Base-by-base conservation (phyloP, 2,329 filamentous ascomycete species). In the Byssothecium circinans region DNA sequence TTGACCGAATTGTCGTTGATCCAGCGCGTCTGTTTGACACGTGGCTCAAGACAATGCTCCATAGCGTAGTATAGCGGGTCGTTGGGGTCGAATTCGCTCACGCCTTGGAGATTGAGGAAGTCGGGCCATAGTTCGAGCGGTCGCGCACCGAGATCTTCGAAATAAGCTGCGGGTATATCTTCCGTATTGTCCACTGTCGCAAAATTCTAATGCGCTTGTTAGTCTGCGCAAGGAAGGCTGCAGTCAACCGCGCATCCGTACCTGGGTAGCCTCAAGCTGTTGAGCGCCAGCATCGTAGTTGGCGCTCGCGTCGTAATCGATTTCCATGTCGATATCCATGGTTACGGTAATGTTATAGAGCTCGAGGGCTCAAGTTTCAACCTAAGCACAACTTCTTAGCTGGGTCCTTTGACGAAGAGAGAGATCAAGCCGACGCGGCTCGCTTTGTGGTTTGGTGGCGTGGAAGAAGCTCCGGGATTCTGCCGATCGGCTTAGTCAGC, bases 1-100 rank as follows among this genome's bases (percentile, higher is more conserved):
- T 97, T 97, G 53, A 90, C 89, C 0, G 90, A 92, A 6, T 83
- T 85, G 70, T 99, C 94, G 68, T 97, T 89, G 57, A 99, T 90
- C 94, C 94, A 99, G 74, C 97, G 91, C 54, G 96, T 78, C 52
- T 62, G 56, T 41, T 65, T 66, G 34, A 64, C 82, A 80, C 46
- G 81, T 75, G 47, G 85, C 76, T 43, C 75, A 64, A 45, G 79
- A 76, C 81, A 90, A 68, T 94, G 82, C 53, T 88, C 80, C 39
- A 77, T 73, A 8, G 89, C 82, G 61, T 91, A 96, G 49, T 81
- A 77, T 59, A 87, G 86, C 60, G 97, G 86, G 54, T 96, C 84
- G 45, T 84, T 80, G 22, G 91, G 91, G 25, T 87, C 89, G 66
- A 97, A 77, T 35, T 86, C 83, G 64, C 95, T 87, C 3, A 97